Evolutionary conservation across 371 early-diverging fungal genomes (phyloP).

Genomic region (Syncephalastrum monosporum): DNA sequence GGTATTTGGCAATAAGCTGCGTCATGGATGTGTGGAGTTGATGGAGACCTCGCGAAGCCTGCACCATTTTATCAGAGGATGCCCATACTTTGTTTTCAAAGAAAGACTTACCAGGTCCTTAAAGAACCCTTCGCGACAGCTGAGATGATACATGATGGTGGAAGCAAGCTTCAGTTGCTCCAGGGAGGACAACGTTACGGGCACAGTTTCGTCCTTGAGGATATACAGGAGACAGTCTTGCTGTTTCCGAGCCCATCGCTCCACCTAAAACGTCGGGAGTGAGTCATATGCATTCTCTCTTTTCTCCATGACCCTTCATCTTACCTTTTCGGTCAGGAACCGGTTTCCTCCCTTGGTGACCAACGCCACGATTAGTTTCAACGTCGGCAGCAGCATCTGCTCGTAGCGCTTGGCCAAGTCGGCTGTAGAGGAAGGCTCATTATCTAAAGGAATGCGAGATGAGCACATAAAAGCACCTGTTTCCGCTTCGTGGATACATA

Average conservation of each 20-base stretch:
- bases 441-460: no score
- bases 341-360: constrained; percentile 15
- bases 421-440: neutral
- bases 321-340: no score
- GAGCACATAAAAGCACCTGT: no score
- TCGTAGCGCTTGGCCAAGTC: constrained; percentile 54
- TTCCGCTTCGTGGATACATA: neutral
- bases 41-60: constrained; percentile 24
- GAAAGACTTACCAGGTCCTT: constrained; percentile 33
- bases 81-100: neutral
- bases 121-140: constrained; percentile 32
- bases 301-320: no score
- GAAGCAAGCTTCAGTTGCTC: constrained; percentile 49
- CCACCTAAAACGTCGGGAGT: constrained; percentile 32
- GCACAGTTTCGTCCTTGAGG: constrained; percentile 45
- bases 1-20: constrained; percentile 45
- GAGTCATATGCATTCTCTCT: neutral
- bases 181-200: constrained; percentile 40
- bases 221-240: constrained; percentile 58
- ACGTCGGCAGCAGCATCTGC: constrained; percentile 57
- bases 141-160: constrained; percentile 46
- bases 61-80: neutral
- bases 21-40: constrained; percentile 50
- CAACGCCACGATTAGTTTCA: constrained; percentile 61
- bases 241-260: constrained; percentile 63